These are phyloP conservation scores for Monosporascus cannonballus DNA, from an alignment of 2,329 filamentous ascomycete genomes.

Conservation along the genomic window DNA sequence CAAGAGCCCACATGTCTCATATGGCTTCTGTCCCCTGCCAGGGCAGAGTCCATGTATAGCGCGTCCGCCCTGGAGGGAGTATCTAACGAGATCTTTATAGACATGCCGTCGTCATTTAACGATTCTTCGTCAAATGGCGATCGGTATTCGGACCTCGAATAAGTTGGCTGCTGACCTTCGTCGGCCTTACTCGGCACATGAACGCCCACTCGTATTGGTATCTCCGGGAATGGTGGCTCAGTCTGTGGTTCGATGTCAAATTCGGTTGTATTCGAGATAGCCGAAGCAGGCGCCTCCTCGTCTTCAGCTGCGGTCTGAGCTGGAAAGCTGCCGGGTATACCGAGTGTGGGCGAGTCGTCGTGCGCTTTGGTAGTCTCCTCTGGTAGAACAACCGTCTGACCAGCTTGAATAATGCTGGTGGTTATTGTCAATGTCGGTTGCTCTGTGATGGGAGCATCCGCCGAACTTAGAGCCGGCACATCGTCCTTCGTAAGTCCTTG, in stretches of 20 bases:
- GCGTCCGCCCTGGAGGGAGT: conserved; percentile 18
- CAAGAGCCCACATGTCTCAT: conserved; percentile 23
- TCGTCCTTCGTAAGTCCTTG: conserved; percentile 3
- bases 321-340: conserved; percentile 59
- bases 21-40: conserved; percentile 18
- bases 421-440: conserved; percentile 15
- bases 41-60: conserved; percentile 18
- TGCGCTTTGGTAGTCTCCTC: conserved; percentile 5
- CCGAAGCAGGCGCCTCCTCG: conserved; percentile 50
- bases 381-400: conserved; percentile 5
- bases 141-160: conserved; percentile 38
- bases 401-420: conserved; percentile 9
- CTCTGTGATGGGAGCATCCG: conserved; percentile 10
- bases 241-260: conserved; percentile 69
- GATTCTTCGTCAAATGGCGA: conserved; percentile 45
- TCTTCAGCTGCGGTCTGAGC: conserved; percentile 30
- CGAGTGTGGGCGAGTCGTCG: conserved; percentile 59
- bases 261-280: conserved; percentile 58
- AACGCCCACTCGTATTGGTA: conserved; percentile 14
- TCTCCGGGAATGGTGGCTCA: conserved; percentile 38
- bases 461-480: conserved; percentile 2
- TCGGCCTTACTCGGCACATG: conserved; percentile 14
- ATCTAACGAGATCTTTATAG: conserved; percentile 36
- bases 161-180: conserved; percentile 17
- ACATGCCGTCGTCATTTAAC: conserved; percentile 29